phyloP scores from a whole-genome alignment of 805 yeast genomes.

The Geotrichum ghanense region DNA sequence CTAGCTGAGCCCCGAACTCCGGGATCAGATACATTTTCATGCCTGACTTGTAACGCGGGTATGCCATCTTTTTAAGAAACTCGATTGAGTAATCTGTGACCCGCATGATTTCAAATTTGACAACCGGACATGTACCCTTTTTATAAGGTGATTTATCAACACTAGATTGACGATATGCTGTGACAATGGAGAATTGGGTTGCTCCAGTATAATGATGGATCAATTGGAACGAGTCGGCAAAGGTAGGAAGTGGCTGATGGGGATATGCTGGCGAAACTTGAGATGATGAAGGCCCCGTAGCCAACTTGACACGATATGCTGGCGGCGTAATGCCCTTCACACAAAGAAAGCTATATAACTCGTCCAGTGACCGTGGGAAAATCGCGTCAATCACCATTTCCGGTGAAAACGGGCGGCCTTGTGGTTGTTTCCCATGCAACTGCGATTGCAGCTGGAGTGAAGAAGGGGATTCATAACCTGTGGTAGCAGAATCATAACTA shows the following conservation, averaged over 20 bases:
- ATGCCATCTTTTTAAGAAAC: background rate
- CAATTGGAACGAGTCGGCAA: background rate
- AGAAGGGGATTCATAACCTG: too few species aligned
- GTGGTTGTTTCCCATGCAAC: too few species aligned
- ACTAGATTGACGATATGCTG: background rate
- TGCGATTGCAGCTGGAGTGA: too few species aligned
- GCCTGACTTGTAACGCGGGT: background rate
- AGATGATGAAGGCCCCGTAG: background rate
- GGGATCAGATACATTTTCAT: constrained; percentile 1
- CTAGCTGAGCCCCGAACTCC: background rate
- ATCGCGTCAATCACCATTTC: constrained; percentile 1
- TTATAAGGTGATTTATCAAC: background rate
- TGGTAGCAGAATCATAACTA: too few species aligned
- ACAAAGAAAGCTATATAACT: background rate
- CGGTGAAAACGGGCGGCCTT: background rate
- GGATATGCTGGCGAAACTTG: too few species aligned
- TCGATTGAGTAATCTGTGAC: background rate
- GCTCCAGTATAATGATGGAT: background rate
- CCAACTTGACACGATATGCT: background rate
- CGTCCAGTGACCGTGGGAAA: background rate
- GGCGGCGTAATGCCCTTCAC: background rate
- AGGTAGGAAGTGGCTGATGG: too few species aligned
- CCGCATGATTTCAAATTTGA: background rate
- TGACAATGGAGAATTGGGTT: background rate
- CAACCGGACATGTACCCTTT: background rate